Percentiles rank a stretch among this genome's conserved stretches.
phyloP scores from a whole-genome alignment of 768 basidiomycete genomes.

The Omphalotus guepiniiformis region DNA sequence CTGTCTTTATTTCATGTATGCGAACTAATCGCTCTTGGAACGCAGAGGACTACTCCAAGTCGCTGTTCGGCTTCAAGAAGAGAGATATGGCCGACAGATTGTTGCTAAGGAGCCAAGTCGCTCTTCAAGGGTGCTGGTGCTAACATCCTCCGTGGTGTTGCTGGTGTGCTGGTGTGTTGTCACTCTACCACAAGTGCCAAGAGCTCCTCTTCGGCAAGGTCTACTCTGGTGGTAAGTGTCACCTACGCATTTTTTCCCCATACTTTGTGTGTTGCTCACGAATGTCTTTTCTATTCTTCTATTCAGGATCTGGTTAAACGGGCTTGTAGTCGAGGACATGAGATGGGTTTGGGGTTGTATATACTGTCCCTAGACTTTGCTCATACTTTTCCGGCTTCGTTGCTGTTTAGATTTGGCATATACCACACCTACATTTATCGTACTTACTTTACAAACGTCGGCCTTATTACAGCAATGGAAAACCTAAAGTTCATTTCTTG shows the following conservation, averaged over 20 bases:
- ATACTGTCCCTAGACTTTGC: too few species aligned
- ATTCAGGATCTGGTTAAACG: slow-evolving; percentile 44
- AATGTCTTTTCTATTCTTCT: slow-evolving; percentile 2
- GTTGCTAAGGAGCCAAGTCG: slow-evolving; percentile 71
- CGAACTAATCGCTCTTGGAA: slow-evolving; percentile 11
- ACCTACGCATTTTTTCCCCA: neutral
- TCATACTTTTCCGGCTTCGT: too few species aligned
- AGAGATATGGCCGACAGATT: slow-evolving; percentile 63
- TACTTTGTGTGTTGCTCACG: neutral
- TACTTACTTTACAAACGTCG: too few species aligned
- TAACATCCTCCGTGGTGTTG: slow-evolving; percentile 54
- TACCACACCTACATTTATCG: too few species aligned
- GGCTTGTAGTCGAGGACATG: too few species aligned
- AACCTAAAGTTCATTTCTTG: too few species aligned
- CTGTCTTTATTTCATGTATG: neutral
- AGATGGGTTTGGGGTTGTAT: too few species aligned
- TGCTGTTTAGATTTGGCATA: too few species aligned
- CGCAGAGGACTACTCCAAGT: slow-evolving; percentile 97
- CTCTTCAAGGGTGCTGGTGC: slow-evolving; percentile 87
- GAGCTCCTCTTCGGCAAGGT: slow-evolving; percentile 97
- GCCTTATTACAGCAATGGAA: too few species aligned
- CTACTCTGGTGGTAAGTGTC: slow-evolving; percentile 85
- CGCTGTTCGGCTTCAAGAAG: slow-evolving; percentile 98
- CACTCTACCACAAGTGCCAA: slow-evolving; percentile 98
- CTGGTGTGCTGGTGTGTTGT: slow-evolving; percentile 99